These are phyloP conservation scores for Calocybe indica DNA, from an alignment of 768 basidiomycete genomes.

Conservation along the genomic window DNA sequence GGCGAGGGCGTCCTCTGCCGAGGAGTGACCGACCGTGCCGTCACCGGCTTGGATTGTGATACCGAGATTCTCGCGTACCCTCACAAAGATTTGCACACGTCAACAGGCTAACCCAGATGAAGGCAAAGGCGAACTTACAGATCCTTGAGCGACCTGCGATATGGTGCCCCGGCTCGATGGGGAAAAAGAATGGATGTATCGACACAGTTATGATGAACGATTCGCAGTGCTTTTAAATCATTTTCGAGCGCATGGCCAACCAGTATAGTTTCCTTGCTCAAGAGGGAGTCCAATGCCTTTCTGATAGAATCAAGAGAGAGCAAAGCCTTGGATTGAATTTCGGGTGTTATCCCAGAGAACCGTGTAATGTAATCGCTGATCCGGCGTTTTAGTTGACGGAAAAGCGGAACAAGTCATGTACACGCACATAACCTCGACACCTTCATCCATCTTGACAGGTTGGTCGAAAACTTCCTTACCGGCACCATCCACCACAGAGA, in stretches of 20 bases:
- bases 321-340: constrained; percentile 52
- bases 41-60: constrained; percentile 79
- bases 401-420: constrained; percentile 1
- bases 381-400: background rate
- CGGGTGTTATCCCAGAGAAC: constrained; percentile 75
- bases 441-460: constrained; percentile 74
- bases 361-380: constrained; percentile 86
- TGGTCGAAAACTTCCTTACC: constrained; percentile 80
- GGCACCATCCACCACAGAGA: constrained; percentile 79
- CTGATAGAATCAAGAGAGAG: constrained; percentile 65
- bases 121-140: constrained; percentile 42
- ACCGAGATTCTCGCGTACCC: constrained; percentile 78
- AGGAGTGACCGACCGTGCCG: constrained; percentile 76
- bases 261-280: constrained; percentile 78
- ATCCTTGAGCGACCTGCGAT: constrained; percentile 73
- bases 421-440: constrained; percentile 69
- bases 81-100: constrained; percentile 21
- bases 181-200: constrained; percentile 89
- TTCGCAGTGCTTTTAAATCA: constrained; percentile 84
- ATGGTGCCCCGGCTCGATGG: constrained; percentile 69
- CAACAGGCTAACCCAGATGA: constrained; percentile 9
- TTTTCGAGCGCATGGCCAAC: constrained; percentile 93
- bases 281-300: constrained; percentile 59
- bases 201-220: constrained; percentile 79
- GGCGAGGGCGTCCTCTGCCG: constrained; percentile 83